Evolutionary conservation across 352 stramenopile species (phyloP).

Genomic region (Pythium apleroticum): DNA sequence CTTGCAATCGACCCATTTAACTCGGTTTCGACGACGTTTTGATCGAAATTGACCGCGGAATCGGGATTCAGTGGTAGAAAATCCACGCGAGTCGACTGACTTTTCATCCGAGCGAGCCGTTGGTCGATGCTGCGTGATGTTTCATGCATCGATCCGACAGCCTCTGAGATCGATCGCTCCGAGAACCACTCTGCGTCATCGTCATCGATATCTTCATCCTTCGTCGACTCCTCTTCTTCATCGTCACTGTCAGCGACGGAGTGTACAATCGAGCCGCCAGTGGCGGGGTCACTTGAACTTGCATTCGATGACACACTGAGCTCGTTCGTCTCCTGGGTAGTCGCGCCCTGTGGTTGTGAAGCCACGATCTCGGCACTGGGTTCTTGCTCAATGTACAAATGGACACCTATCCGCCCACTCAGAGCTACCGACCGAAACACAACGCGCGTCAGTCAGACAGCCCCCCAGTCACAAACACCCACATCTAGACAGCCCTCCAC

Average conservation of each 20-base stretch:
- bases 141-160: constrained; percentile 1
- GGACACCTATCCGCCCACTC: constrained; percentile 16
- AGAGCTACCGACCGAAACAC: constrained; percentile 12
- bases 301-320: not conserved
- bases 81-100: not conserved
- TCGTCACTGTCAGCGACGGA: not conserved
- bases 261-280: not conserved
- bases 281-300: not conserved
- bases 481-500: no score
- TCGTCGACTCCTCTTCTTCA: not conserved
- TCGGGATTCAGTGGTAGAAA: not conserved
- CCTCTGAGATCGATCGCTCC: not conserved
- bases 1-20: no score
- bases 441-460: not conserved
- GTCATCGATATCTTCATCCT: not conserved
- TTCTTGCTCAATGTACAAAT: constrained; percentile 25
- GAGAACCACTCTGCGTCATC: not conserved
- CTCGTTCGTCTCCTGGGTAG: not conserved
- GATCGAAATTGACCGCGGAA: not conserved
- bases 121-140: not conserved
- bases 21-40: not conserved
- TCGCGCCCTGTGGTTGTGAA: not conserved
- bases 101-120: not conserved
- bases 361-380: not conserved
- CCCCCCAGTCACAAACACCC: no score